Evolutionary conservation across 495 filamentous ascomycete species (phyloP), one percentile per base, ranked within the genome.

Genomic region (Penicillium lagena): DNA sequence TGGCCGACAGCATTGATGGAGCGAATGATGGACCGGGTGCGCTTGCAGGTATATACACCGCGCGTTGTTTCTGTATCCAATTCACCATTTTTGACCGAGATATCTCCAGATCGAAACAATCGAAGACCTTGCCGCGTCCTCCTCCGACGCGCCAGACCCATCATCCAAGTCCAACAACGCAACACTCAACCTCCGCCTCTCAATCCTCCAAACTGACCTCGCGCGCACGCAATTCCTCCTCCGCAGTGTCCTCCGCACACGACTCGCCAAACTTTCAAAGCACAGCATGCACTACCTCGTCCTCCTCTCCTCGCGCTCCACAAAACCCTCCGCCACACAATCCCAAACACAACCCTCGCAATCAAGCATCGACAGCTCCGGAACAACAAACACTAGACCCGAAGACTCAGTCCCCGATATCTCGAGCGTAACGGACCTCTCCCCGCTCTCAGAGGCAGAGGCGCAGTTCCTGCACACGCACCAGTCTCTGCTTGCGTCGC

Each of bases 151-250:
- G 22, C 22, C 65, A 27, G 60, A 75, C 29, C 70, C 14, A 32
- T 51, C 32, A 50, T 36, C 38, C 15, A 85, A 80, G 46, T 79
- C 83, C 52, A 77, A 89, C 73, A 89, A 93, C 55, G 83, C 89
- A 9, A 90, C 83, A 55, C 81, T 87, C 44, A 96, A 94, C 64
- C 94, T 98, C 60, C 79, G 77, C 50, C 83, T 97, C 52, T 94
- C 96, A 37, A 84, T 98, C 49, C 81, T 96, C 44, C 93, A 98
- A 72, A 97, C 94, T 22, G 93, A 98, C 72, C 81, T 97, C 39
- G 87, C 95, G 63, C 74, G 93, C 33, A 91, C 85, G 63, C 95
- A 95, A 71, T 97, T 85, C 59, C 73, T 97, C 31, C 74, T 96
- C 31, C 81, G 93, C 45, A 85, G 82, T n/a, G 83, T 88, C 47